Percentiles rank a stretch among this genome's conserved stretches.
phyloP scores from a whole-genome alignment of 139 green algal genomes.

The Haematococcus sp. region DNA sequence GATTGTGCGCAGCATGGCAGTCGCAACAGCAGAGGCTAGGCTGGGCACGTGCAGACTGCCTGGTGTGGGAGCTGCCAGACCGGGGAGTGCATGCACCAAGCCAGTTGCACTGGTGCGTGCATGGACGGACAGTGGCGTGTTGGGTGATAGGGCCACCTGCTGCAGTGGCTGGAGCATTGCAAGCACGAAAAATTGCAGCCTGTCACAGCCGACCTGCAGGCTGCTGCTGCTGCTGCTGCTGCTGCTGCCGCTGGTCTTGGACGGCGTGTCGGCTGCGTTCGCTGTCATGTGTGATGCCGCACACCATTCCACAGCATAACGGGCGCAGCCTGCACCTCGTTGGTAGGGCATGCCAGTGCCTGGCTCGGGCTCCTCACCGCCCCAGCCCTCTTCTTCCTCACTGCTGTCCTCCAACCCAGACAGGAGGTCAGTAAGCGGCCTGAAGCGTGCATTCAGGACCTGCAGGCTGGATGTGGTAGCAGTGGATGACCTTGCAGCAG shows the following conservation, averaged over 20 bases:
- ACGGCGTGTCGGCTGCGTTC: too few relatives aligned
- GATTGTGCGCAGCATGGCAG: neutral
- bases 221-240: neutral
- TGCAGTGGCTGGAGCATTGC: too few relatives aligned
- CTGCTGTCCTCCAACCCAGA: neutral
- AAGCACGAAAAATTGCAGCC: too few relatives aligned
- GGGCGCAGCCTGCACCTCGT: too few relatives aligned
- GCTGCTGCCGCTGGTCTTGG: neutral
- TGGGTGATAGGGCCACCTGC: too few relatives aligned
- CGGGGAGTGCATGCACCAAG: neutral
- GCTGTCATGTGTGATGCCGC: too few relatives aligned
- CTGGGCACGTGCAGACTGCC: too few relatives aligned
- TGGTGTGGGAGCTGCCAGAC: neutral
- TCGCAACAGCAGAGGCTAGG: neutral
- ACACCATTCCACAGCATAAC: too few relatives aligned
- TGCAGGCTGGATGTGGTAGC: conserved; percentile 3
- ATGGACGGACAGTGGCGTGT: neutral
- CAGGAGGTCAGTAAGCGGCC: neutral
- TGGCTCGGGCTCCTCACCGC: too few relatives aligned
- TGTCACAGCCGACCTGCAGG: neutral
- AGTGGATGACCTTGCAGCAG: neutral
- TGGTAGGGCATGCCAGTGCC: too few relatives aligned
- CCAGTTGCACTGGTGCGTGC: neutral
- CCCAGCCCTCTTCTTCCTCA: neutral
- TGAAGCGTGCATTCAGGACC: conserved; percentile 5